A percentile compares a stretch with the other conserved stretches of the same genome.
Evolutionary conservation across 129 eudicot species (phyloP).

Genomic region (Centella asiatica): DNA sequence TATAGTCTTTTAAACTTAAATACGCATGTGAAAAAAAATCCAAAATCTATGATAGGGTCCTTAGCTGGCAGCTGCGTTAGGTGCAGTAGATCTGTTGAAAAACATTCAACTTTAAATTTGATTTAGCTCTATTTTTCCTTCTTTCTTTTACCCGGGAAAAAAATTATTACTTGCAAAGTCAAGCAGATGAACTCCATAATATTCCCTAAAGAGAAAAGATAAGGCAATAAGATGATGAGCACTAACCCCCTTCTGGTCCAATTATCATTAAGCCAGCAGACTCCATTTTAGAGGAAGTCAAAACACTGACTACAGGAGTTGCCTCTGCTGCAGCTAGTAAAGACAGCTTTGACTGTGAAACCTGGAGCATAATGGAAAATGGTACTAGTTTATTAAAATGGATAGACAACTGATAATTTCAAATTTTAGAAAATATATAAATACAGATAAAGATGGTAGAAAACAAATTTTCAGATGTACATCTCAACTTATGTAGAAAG

Average conservation of each 20-base stretch:
- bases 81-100: not conserved
- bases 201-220: not conserved
- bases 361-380: conserved; percentile 27
- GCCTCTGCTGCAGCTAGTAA: conserved; percentile 84
- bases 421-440: not conserved
- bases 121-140: too few species aligned
- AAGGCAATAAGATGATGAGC: not conserved
- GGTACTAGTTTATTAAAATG: conserved; percentile 3
- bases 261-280: conserved; percentile 55
- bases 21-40: too few species aligned
- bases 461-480: not conserved
- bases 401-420: not conserved
- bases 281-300: conserved; percentile 39
- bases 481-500: conserved; percentile 1
- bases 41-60: too few species aligned
- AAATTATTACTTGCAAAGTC: not conserved
- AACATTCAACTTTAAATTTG: not conserved
- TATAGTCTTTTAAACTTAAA: not conserved
- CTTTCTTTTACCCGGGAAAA: not conserved
- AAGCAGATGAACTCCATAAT: not conserved
- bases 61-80: not conserved
- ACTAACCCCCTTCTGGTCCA: conserved; percentile 99
- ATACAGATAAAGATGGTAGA: conserved; percentile 10
- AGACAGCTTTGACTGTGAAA: conserved; percentile 55
- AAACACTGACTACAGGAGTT: conserved; percentile 45